Base-by-base conservation (phyloP, 306 rosid species). In the Inga laurina region DNA sequence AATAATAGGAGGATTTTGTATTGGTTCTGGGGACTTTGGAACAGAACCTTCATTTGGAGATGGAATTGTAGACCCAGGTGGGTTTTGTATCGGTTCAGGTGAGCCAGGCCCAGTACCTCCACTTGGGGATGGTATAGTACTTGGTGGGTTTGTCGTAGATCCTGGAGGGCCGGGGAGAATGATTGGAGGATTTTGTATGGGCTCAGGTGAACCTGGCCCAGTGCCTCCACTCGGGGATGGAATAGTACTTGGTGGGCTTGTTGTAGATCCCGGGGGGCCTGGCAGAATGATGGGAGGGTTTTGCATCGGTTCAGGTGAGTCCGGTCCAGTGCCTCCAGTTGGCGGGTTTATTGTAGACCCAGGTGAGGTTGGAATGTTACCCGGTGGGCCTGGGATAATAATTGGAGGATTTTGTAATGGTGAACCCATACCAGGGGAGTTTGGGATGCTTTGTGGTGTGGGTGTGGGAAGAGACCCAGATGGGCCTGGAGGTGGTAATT, bases 21-120 rank as follows among this genome's bases (percentile, higher is more conserved):
- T 16, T 0, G 88, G 82, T 24, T 80, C 74, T 0, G 97, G 91
- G 10, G 91, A 78, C 78, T 87, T 85, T 0, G 91, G 90, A 1
- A 4, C 6, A 32, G 43, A 13, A 32, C 71, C 71, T 65, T 34
- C 71, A 65, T 16, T 7, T 16, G 72, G 72, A 2, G 76, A 16
- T 0, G 39, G n/a, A 7, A 86, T 79, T 7, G 88, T 21, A 12
- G 87, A 39, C 16, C 46, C 89, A 0, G 88, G 84, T 56, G 90
- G 92, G 52, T 72, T 89, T 0, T 76, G 67, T 16, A 62, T 13
- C 0, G 88, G 82, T 24, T 82, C 71, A 0, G 97, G 91, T 11
- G 91, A 74, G 73, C 87, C 87, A 0, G 87, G 90, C 0, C 4
- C 46, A 19, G 27, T 48, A 5, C 39, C 68, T 27, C 19, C 37